Base-by-base conservation (phyloP, 148 eudicot species). In the Chenopodium album region DNA sequence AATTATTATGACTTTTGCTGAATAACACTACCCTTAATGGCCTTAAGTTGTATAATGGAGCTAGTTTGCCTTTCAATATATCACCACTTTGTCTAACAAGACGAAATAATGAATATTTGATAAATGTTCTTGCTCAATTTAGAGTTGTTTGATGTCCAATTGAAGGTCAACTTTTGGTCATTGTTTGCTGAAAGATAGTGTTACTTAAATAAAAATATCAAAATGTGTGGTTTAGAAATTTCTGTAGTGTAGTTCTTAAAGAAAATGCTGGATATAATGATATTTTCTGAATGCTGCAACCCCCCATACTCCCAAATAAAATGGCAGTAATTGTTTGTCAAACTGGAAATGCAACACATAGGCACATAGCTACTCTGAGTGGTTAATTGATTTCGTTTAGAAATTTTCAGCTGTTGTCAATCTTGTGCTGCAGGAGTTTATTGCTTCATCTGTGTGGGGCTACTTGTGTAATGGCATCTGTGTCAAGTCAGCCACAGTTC, bases 401-500 rank as follows among this genome's bases (percentile, higher is more conserved):
- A 7, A 80, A 20, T 32, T 32, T 71, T 28, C 4, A 37, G 11
- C 44, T 47, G 37, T 80, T 47, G 12, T 50, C n/a, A 31, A 17
- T 12, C 20, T 77, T 34, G 6, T 81, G 70, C 34, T 56, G 76
- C 84, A 81, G 84, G 81, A 81, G 60, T 46, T 76, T 63, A 0
- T 31, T 56, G 62, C 59, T 65, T 65, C 70, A 60, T 82, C 28
- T 48, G 72, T 22, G 54, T 73, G 59, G 69, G 34, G 32, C 76
- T 34, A 72, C 81, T 78, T 77, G 77, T 82, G 67, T 67, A 81
- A 96, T 96, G 99, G 87, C 99, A 69, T 96, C 99, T 82, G 99
- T 90, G 47, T 94, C 99, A 59, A 96, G 88, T 84, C 99, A 96
- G 86, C 97, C 94, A 41, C 99, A 96, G 90, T 96, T 96, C 70